Percentiles rank a stretch among this genome's conserved stretches.
Evolutionary conservation across 2,329 filamentous ascomycete species (phyloP).

Genomic region (Diplodia seriata): DNA sequence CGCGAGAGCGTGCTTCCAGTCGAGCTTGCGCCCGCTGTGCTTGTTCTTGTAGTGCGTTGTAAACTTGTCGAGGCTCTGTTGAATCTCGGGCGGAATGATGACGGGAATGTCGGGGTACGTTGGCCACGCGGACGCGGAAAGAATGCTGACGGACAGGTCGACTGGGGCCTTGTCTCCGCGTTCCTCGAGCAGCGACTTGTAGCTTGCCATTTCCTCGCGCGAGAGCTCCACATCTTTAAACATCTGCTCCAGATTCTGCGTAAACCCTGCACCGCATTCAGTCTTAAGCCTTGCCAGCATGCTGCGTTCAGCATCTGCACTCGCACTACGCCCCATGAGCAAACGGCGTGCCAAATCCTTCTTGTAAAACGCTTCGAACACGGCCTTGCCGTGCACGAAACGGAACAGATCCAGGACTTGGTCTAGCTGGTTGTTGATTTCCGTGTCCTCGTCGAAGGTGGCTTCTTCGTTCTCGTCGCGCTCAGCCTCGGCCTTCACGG

Average conservation of each 20-base stretch:
- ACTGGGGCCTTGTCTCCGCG: slow-evolving; percentile 64
- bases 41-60: slow-evolving; percentile 87
- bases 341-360: slow-evolving; percentile 90
- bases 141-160: slow-evolving; percentile 83
- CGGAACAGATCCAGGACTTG: slow-evolving; percentile 93
- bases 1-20: slow-evolving; percentile 92
- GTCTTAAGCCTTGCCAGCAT: slow-evolving; percentile 88
- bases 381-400: slow-evolving; percentile 95
- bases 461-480: slow-evolving; percentile 67
- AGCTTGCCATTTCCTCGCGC: slow-evolving; percentile 90
- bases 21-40: slow-evolving; percentile 83
- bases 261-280: slow-evolving; percentile 94
- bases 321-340: slow-evolving; percentile 90
- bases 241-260: slow-evolving; percentile 98
- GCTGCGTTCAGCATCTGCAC: slow-evolving; percentile 91
- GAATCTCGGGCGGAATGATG: slow-evolving; percentile 76
- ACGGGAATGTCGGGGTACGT: slow-evolving; percentile 81
- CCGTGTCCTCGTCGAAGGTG: slow-evolving; percentile 85
- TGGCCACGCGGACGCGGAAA: slow-evolving; percentile 94
- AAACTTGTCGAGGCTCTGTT: slow-evolving; percentile 79
- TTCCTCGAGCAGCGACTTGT: slow-evolving; percentile 72
- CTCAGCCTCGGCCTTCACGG: slow-evolving; percentile 65
- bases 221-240: slow-evolving; percentile 97
- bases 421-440: slow-evolving; percentile 90
- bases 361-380: slow-evolving; percentile 99